Conservation (phyloP, 139 green algal genomes). For the Haematococcus sp. region DNA sequence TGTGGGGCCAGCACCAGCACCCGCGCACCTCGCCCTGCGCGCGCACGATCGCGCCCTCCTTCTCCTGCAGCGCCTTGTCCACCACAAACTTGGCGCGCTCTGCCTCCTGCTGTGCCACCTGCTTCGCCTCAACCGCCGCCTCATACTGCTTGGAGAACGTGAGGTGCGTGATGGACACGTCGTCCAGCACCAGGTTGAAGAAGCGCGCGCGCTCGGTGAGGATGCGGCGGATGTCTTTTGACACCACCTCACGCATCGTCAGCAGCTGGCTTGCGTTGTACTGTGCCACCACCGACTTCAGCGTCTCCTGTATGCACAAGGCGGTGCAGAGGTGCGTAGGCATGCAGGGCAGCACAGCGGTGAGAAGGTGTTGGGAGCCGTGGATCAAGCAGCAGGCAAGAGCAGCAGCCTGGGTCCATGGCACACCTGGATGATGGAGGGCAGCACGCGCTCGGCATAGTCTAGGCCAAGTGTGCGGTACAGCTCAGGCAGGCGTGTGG, state of each 20-base stretch:
- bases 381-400: too few relatives aligned
- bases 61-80: constrained; percentile 96
- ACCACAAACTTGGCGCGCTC: constrained; percentile 97
- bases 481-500: constrained; percentile 83
- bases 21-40: constrained; percentile 85
- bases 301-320: constrained; percentile 72
- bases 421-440: constrained; percentile 91
- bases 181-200: constrained; percentile 98
- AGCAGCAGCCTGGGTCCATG: too few relatives aligned
- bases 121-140: constrained; percentile 95
- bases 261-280: constrained; percentile 99
- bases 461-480: constrained; percentile 92
- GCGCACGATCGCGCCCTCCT: constrained; percentile 87
- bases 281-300: constrained; percentile 97
- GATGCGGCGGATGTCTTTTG: constrained; percentile 89
- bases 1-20: background rate
- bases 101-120: constrained; percentile 96
- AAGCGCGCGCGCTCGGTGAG: constrained; percentile 83
- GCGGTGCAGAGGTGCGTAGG: too few relatives aligned
- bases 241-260: constrained; percentile 91
- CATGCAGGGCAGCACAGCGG: background rate
- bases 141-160: constrained; percentile 97
- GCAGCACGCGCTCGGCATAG: constrained; percentile 94
- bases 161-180: constrained; percentile 98
- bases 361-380: background rate